Base-by-base conservation (phyloP, 176 grass and related monocot genomes). In the Musa itinerans region DNA sequence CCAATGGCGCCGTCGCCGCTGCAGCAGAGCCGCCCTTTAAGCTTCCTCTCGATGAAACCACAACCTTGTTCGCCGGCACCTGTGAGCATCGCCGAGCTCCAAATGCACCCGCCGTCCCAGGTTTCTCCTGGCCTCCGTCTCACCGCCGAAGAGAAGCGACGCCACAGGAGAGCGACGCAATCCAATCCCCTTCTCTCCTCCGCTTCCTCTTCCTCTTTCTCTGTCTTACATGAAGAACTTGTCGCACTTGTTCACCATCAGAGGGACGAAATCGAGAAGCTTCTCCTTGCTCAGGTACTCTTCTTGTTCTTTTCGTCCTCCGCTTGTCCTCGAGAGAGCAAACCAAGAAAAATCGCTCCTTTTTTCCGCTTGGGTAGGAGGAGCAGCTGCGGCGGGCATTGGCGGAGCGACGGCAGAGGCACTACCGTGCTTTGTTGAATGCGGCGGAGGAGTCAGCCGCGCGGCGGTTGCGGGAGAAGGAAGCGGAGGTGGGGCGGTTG, bases 261-360 rank as follows among this genome's bases (percentile, higher is more conserved):
- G 83, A 74, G 8, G n/a, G 79, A 81, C 50, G 89, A 96, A 80
- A 84, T 88, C 64, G 87, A 90, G 22, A 59, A 34, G 29, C 48
- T 92, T 58, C 78, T 92, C 85, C 87, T 90, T 52, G 85, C 91
- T 50, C 87, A 90, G 34, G 89, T 92, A 80, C 19, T 8, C 54
- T 50, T 82, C 65, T 49, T 65, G 11, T 23, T 53, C 5, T 52
- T 5, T 50, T 51, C 7, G 1, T 52, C 8, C 59, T 3, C 12
- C 50, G 20, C 15, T 77, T 24, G 21, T 58, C 22, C 16, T 52
- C 61, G 19, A 17, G 61, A 63, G 20, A 23, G 61, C 22, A 11
- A 23, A 10, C n/a, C 3, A 43, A 4, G 34, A 43, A 43, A 43
- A 6, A 43, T 43, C 34, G 4, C 34, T 43, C 34, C 7, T 20